These are phyloP conservation scores for Quercus alba DNA, from an alignment of 306 rosid genomes.

Conservation along the genomic window DNA sequence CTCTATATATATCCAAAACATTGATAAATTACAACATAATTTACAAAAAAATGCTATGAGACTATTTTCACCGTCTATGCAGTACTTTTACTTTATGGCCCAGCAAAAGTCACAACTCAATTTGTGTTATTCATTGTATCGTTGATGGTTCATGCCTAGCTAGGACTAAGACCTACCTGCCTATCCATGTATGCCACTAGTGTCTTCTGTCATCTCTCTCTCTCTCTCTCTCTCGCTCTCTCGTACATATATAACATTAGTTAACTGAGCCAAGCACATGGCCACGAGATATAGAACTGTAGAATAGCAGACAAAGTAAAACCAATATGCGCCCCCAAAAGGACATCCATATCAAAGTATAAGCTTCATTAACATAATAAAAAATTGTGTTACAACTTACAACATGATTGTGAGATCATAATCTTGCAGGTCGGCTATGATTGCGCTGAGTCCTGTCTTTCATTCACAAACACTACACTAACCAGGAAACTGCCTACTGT, in stretches of 20 bases:
- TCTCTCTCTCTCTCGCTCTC: background rate
- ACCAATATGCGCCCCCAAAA: slow-evolving; percentile 11
- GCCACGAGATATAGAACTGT: slow-evolving; percentile 28
- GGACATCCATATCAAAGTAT: slow-evolving; percentile 7
- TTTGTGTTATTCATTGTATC: too few relatives aligned
- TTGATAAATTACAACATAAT: too few relatives aligned
- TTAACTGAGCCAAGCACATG: slow-evolving; percentile 70
- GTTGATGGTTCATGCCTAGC: too few relatives aligned
- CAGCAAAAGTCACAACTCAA: too few relatives aligned
- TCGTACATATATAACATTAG: background rate
- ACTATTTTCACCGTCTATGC: too few relatives aligned
- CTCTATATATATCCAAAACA: rapidly evolving
- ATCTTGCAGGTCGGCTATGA: slow-evolving; percentile 56
- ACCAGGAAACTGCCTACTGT: slow-evolving; percentile 45
- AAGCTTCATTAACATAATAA: slow-evolving; percentile 12
- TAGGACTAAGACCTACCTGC: background rate
- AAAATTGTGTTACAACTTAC: slow-evolving; percentile 8
- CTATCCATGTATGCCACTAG: background rate
- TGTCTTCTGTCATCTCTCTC: background rate
- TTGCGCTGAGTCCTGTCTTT: slow-evolving; percentile 47
- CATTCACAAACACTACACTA: slow-evolving; percentile 49
- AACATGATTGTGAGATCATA: slow-evolving; percentile 57
- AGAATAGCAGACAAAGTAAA: slow-evolving; percentile 39
- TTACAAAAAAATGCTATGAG: too few relatives aligned
- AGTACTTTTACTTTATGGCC: too few relatives aligned